phyloP scores from a whole-genome alignment of 192 early-diverging fungal genomes.

The Umbelopsis ramanniana region DNA sequence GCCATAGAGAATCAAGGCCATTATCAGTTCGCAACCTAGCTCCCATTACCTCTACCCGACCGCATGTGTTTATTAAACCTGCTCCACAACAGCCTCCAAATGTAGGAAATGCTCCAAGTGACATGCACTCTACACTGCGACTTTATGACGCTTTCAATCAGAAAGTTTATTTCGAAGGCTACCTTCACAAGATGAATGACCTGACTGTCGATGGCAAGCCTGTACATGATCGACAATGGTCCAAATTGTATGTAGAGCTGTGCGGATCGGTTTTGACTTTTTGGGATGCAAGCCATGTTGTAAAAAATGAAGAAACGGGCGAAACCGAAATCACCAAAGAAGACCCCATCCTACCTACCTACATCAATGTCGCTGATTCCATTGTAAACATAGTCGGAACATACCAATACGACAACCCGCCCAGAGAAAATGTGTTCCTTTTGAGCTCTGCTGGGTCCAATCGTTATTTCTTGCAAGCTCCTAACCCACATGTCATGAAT shows the following conservation, averaged over 20 bases:
- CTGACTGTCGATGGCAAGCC: conserved; percentile 63
- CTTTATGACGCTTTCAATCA: conserved; percentile 69
- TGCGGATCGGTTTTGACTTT: conserved; percentile 70
- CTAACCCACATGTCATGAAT: conserved; percentile 52
- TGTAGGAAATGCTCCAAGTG: conserved; percentile 29
- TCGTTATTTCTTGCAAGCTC: conserved; percentile 63
- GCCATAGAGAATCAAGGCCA: conserved; percentile 12
- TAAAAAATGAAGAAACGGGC: neutral
- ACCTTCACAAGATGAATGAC: conserved; percentile 74
- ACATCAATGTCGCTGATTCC: conserved; percentile 79
- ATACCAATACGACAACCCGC: conserved; percentile 47
- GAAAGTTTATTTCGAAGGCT: conserved; percentile 71
- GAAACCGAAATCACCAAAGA: conserved; percentile 39
- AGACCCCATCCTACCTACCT: conserved; percentile 62
- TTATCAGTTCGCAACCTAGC: conserved; percentile 23
- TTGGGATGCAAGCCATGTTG: conserved; percentile 50
- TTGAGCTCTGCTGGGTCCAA: conserved; percentile 75
- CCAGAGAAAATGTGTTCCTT: conserved; percentile 60
- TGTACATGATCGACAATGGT: conserved; percentile 67
- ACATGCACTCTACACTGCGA: conserved; percentile 51
- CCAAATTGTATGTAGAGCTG: conserved; percentile 74
- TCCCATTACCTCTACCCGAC: conserved; percentile 11
- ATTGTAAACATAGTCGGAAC: conserved; percentile 62
- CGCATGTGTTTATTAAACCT: conserved; percentile 41
- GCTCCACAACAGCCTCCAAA: conserved; percentile 17